These are phyloP conservation scores for Diaporthe eres DNA, from an alignment of 2,329 filamentous ascomycete species.

Conservation along the genomic window DNA sequence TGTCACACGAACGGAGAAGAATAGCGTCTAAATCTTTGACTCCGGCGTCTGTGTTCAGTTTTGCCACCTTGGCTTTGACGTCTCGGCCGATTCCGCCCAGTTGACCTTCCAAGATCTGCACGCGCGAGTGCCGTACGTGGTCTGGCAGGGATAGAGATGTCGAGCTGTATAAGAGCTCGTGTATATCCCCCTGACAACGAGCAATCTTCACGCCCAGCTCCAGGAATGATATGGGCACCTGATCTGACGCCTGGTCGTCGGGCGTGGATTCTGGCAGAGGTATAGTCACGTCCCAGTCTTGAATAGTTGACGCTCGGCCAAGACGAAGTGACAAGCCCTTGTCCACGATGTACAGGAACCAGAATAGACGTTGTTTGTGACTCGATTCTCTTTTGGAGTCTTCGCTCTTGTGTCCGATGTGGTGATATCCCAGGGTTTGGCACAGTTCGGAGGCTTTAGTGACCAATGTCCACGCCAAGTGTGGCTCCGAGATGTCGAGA, in stretches of 20 bases:
- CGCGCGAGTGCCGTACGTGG: not conserved
- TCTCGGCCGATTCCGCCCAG: not conserved
- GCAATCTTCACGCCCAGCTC: not conserved
- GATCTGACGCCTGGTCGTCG: not conserved
- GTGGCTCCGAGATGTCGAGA: not conserved
- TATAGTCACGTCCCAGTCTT: slow-evolving; percentile 17
- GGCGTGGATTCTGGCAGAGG: not conserved
- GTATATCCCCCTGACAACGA: slow-evolving; percentile 2
- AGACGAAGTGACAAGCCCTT: slow-evolving; percentile 14
- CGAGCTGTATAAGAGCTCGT: not conserved
- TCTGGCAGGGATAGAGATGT: not conserved
- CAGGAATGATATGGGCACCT: not conserved
- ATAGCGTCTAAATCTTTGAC: not conserved
- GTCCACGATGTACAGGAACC: not conserved
- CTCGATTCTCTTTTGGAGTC: not conserved
- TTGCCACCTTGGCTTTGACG: not conserved
- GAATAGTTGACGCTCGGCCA: not conserved
- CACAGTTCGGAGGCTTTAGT: not conserved
- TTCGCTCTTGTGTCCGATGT: not conserved
- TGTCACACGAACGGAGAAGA: not conserved
- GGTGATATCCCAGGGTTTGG: not conserved
- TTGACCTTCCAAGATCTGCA: not conserved
- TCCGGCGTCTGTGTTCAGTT: not conserved
- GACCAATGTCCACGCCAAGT: not conserved
- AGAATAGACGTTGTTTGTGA: not conserved